These are phyloP conservation scores for Pseudogymnoascus sp. DNA, from an alignment of 2,329 filamentous ascomycete species.

Conservation along the genomic window DNA sequence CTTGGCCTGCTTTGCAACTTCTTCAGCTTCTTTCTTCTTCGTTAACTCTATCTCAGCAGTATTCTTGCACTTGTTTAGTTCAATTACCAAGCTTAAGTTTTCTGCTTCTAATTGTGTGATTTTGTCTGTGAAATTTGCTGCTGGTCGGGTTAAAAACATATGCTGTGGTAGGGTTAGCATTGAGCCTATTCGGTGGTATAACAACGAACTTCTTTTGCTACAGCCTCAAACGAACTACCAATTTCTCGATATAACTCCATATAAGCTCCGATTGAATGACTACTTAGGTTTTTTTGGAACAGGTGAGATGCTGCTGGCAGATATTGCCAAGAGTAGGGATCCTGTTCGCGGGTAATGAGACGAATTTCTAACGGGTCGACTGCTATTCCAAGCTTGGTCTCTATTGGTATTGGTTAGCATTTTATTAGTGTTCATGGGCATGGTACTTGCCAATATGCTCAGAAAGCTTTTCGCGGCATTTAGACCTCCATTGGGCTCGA, in stretches of 20 bases:
- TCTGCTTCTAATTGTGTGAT: conserved; percentile 17
- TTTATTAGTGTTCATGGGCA: neutral
- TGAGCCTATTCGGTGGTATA: neutral
- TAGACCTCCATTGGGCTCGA: neutral
- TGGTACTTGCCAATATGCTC: neutral
- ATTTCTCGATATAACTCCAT: neutral
- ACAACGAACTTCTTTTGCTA: conserved; percentile 14
- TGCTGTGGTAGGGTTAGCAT: conserved; percentile 15
- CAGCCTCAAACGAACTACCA: neutral
- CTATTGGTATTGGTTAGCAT: neutral
- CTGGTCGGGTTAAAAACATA: conserved; percentile 15
- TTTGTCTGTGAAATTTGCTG: conserved; percentile 15
- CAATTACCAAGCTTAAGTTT: conserved; percentile 14
- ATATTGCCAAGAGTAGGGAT: neutral
- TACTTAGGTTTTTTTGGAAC: neutral
- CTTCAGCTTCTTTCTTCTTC: conserved; percentile 14
- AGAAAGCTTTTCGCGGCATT: neutral
- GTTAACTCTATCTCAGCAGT: conserved; percentile 14
- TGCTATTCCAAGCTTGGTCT: neutral
- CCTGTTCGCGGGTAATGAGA: neutral
- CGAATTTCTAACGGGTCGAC: neutral
- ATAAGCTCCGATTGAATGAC: neutral
- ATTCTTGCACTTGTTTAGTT: conserved; percentile 14
- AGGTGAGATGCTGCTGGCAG: neutral
- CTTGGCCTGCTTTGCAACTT: conserved; percentile 13